phyloP scores from a whole-genome alignment of 164 flowering plant species.

The Stephania japonica region DNA sequence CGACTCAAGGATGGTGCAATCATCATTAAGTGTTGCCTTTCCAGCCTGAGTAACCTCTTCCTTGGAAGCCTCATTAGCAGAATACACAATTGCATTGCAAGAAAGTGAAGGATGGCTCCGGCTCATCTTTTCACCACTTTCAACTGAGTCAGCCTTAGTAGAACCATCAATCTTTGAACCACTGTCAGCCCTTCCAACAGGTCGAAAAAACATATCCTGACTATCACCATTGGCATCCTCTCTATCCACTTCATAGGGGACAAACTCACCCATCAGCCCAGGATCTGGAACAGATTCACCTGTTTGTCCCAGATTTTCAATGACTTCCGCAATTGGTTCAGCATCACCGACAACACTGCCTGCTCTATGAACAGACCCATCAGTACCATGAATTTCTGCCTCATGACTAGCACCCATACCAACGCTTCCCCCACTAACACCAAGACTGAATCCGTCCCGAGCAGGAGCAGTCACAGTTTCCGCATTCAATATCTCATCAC shows the following conservation, averaged over 20 bases:
- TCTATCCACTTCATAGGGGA: constrained; percentile 65
- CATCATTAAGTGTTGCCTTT: constrained; percentile 43
- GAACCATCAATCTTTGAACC: constrained; percentile 89
- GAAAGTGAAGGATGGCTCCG: constrained; percentile 65
- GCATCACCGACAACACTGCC: constrained; percentile 85
- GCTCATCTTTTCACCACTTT: constrained; percentile 82
- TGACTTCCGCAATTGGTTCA: constrained; percentile 72
- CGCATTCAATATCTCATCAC: constrained; percentile 77
- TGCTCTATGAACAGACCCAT: constrained; percentile 63
- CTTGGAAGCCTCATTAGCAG: constrained; percentile 63
- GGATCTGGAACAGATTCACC: constrained; percentile 85
- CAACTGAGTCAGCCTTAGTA: constrained; percentile 81
- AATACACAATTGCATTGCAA: constrained; percentile 65
- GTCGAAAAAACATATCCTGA: constrained; percentile 78
- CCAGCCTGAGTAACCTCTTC: constrained; percentile 62
- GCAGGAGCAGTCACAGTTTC: constrained; percentile 67
- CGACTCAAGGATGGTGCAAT: constrained; percentile 37
- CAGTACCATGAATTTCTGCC: constrained; percentile 95
- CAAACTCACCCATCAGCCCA: constrained; percentile 78
- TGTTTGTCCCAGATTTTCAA: constrained; percentile 89
- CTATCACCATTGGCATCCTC: constrained; percentile 86
- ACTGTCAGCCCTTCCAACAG: constrained; percentile 84
- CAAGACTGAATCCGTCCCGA: constrained; percentile 79
- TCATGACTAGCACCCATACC: constrained; percentile 99
- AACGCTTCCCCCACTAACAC: constrained; percentile 94